Conservation (phyloP, 2,329 filamentous ascomycete species). For the Aspergillus texensis region DNA sequence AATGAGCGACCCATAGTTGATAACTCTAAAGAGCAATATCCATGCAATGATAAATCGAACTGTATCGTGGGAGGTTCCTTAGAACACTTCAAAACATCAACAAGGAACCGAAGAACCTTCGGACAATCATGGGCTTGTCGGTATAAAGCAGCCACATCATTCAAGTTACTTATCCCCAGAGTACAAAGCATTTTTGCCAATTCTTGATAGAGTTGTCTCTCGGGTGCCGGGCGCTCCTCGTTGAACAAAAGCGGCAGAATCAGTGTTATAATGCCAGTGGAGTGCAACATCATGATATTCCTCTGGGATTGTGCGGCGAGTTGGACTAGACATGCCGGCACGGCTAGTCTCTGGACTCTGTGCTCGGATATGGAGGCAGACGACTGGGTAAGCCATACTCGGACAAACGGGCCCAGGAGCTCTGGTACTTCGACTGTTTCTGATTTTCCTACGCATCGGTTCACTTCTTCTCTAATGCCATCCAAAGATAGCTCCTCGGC, state of each 20-base stretch:
- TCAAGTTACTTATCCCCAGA: conserved; percentile 77
- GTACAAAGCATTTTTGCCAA: conserved; percentile 70
- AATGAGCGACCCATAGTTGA: conserved; percentile 83
- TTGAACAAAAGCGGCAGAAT: conserved; percentile 67
- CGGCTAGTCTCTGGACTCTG: conserved; percentile 52
- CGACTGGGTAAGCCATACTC: conserved; percentile 61
- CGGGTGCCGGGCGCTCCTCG: conserved; percentile 55
- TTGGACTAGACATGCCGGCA: conserved; percentile 65
- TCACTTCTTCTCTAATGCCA: conserved; percentile 33
- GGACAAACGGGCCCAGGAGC: conserved; percentile 41
- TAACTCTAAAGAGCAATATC: conserved; percentile 87
- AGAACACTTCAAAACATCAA: conserved; percentile 73
- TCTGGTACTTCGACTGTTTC: conserved; percentile 48
- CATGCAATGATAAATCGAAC: conserved; percentile 86
- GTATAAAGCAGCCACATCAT: conserved; percentile 79
- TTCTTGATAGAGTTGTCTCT: conserved; percentile 63
- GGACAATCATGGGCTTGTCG: conserved; percentile 56
- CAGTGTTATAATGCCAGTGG: conserved; percentile 69
- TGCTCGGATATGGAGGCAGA: conserved; percentile 52
- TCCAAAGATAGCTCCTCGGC: conserved; percentile 18
- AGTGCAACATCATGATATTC: conserved; percentile 72
- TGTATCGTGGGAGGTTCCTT: conserved; percentile 83
- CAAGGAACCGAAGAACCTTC: conserved; percentile 66
- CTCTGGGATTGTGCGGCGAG: conserved; percentile 65
- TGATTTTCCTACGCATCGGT: conserved; percentile 41